A percentile compares a stretch with the other conserved stretches of the same genome.
Evolutionary conservation across 306 rosid genomes (phyloP).

Genomic region (Crotalaria pallida): DNA sequence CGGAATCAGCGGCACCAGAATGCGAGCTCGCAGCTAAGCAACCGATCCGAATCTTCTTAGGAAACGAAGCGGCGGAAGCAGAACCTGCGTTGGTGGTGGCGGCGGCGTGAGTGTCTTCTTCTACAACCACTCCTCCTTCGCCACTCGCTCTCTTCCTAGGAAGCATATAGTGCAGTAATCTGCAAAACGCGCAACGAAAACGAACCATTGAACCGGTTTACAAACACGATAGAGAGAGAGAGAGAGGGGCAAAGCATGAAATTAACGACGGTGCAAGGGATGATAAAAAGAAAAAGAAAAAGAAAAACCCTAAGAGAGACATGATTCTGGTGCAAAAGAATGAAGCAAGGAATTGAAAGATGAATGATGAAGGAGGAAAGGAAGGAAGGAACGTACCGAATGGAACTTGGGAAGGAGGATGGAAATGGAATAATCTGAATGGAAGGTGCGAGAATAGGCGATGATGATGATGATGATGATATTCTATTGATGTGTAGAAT

Average conservation of each 20-base stretch:
- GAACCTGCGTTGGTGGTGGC: conserved; percentile 10
- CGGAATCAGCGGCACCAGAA: conserved; percentile 34
- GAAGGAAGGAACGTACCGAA: conserved; percentile 43
- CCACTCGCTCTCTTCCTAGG: conserved; percentile 87
- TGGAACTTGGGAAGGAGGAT: conserved; percentile 24
- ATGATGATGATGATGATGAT: no score
- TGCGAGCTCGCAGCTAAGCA: conserved; percentile 24
- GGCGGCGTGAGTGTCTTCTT: conserved; percentile 36
- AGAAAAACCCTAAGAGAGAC: conserved; percentile 43
- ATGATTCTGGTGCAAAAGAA: conserved; percentile 26
- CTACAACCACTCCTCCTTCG: conserved; percentile 78
- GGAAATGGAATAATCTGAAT: conserved; percentile 53
- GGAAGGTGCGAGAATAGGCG: no score
- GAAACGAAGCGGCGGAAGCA: conserved; percentile 26
- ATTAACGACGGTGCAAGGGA: conserved; percentile 22
- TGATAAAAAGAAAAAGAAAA: no score
- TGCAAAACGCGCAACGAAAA: conserved; percentile 49
- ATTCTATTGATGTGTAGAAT: not conserved
- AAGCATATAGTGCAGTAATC: conserved; percentile 96
- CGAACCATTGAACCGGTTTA: conserved; percentile 34
- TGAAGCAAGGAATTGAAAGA: conserved; percentile 4
- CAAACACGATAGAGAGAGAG: no score
- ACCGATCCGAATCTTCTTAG: conserved; percentile 64
- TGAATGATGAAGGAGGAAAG: not conserved
- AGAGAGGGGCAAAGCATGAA: conserved; percentile 21